Base-by-base conservation (phyloP, 2,329 filamentous ascomycete species). In the Bipolaris bicolor region DNA sequence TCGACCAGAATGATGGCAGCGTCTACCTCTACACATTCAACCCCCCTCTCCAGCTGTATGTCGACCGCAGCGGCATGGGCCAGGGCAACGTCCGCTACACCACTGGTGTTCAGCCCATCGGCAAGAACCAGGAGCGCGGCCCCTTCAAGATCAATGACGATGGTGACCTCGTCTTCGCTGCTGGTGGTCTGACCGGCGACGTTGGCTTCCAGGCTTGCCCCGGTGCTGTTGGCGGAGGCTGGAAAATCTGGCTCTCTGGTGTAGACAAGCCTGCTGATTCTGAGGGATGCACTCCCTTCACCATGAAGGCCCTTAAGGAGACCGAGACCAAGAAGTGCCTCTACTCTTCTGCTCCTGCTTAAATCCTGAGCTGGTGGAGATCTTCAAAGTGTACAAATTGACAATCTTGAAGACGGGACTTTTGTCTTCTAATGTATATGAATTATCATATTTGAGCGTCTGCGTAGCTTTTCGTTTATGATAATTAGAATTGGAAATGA, bases 31-130 rank as follows among this genome's bases (percentile, higher is more conserved):
- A 81, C 73, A 79, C 78, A 45, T 62, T 68, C 29, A 74, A 75
- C 26, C 76, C 73, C 7, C 74, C 76, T 3, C 85, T 87, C 75
- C 75, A 82, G 66, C 58, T 84, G 49, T 87, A 69, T 61, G 81
- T 81, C 44, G 85, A 88, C 72, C 81, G 82, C 49, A 85, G 82
- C 48, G 84, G 83, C 66, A 86, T 86, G 83, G 84, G 83, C 81
- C 80, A 62, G 56, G 85, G 85, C 49, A 74, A 77, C 26, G 65
- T 86, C 45, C 79, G 80, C 45, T 88, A 85, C 77, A 78, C 79
- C 33, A 83, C 79, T 2, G 81, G 80, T 47, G 79, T 67, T 43
- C 65, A 80, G 64, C 55, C 67, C 7, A 57, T 76, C 0, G 78
- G 80, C 36, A 65, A 64, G 39, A 80, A 83, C 67, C 70, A 59